Evolutionary conservation across 164 flowering plant genomes (phyloP).

Genomic region (Houttuynia cordata): DNA sequence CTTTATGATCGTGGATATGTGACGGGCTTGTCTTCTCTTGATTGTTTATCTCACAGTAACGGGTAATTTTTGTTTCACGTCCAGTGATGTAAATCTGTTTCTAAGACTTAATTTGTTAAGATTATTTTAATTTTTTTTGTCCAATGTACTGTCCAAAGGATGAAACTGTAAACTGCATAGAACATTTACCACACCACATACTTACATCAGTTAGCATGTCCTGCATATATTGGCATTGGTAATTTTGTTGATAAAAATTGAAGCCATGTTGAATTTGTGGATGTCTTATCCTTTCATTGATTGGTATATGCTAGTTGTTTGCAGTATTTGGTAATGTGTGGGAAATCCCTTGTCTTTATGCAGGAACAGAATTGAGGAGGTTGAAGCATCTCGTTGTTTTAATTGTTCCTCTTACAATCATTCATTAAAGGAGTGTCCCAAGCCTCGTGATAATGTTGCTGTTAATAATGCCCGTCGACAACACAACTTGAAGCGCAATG

Average conservation of each 20-base stretch:
- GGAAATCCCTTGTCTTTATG: neutral
- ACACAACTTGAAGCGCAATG: constrained; percentile 46
- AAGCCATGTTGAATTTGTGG: neutral
- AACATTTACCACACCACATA: neutral
- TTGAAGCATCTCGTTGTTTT: constrained; percentile 75
- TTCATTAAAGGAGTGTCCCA: constrained; percentile 83
- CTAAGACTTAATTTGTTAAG: neutral
- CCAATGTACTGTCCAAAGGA: neutral
- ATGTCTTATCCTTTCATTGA: no score
- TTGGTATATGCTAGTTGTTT: no score
- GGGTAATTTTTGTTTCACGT: constrained; percentile 33
- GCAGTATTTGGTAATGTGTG: neutral
- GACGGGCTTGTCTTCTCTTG: constrained; percentile 47
- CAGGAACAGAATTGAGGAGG: constrained; percentile 40
- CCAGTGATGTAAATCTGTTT: constrained; percentile 1
- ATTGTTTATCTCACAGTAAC: constrained; percentile 35
- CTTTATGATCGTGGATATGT: constrained; percentile 86
- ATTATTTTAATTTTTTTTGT: neutral
- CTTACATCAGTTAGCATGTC: neutral
- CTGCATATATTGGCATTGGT: neutral
- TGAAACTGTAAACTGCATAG: neutral
- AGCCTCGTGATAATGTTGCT: constrained; percentile 81
- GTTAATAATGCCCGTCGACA: constrained; percentile 77
- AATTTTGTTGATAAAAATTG: neutral
- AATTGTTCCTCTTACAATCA: constrained; percentile 91